phyloP scores from a whole-genome alignment of 1,284 basidiomycete species.

The Microbotryum intermedium region DNA sequence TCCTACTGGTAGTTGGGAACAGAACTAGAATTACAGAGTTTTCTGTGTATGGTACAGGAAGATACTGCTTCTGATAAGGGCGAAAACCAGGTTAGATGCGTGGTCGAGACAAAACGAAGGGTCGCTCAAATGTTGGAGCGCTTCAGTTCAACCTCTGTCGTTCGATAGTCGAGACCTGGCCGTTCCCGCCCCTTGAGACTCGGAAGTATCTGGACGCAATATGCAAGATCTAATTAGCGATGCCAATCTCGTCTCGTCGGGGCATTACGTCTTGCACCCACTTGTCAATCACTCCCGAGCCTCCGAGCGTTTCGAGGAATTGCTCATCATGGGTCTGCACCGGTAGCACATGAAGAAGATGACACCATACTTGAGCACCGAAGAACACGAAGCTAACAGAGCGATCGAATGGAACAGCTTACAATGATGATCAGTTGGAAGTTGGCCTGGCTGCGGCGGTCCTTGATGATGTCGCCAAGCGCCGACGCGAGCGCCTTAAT shows the following conservation, averaged over 20 bases:
- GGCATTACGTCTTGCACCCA: constrained; percentile 43
- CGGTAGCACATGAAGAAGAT: no score
- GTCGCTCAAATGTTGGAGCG: no score
- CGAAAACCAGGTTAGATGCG: no score
- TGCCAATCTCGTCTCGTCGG: not conserved
- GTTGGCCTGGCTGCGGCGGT: constrained; percentile 76
- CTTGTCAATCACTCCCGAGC: constrained; percentile 78
- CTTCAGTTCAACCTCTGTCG: constrained; percentile 14
- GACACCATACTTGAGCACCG: not conserved
- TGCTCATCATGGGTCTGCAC: constrained; percentile 66
- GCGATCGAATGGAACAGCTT: constrained; percentile 7
- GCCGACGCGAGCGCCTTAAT: constrained; percentile 87
- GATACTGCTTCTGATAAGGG: no score
- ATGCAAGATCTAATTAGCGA: not conserved
- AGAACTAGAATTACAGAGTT: no score
- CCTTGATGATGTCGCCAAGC: constrained; percentile 91
- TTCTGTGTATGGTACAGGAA: no score
- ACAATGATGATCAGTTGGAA: constrained; percentile 93
- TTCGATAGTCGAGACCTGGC: constrained; percentile 27
- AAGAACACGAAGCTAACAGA: not conserved
- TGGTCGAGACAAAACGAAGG: no score
- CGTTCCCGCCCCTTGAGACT: constrained; percentile 24
- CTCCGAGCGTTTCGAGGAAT: constrained; percentile 71
- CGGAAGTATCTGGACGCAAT: constrained; percentile 49
- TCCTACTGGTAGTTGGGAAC: no score